Base-by-base conservation (phyloP, 805 yeast genomes). In the Candida germanica region DNA sequence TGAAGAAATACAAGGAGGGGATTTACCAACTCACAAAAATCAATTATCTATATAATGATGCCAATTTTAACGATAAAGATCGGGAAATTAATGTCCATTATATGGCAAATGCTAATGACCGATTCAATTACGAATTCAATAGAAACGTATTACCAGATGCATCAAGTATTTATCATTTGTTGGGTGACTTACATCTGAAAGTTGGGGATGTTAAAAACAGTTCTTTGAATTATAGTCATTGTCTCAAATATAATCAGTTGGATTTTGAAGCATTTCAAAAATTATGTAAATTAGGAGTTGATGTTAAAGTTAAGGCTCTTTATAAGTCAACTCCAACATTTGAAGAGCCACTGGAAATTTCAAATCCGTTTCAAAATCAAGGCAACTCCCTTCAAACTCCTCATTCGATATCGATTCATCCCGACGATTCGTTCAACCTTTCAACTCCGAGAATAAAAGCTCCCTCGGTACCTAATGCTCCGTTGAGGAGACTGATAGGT, bases 221-320 rank as follows among this genome's bases (percentile, higher is more conserved):
- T 38, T 72, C 83, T 0, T 60, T 81, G 31, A 75, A 78, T 49
- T 85, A 81, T 54, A 72, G 86, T 0, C 77, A 73, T 45, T 86
- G 91, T 1, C 67, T 87, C 38, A 77, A 78, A 40, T 60, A 71
- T 44, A 85, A 93, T 53, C 96, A 95, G 12, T 86, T 69, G 52
- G 71, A 87, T 26, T 87, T 93, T 75, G 96, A 87, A 53, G 87
- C 96, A 0, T 80, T 87, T 44, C 87, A 81, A 46, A 80, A 81
- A 28, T 63, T 93, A 31, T 79, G 87, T 49, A 69, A 71, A 31
- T 63, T 83, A 61, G 93, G 95, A 9, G 86, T 83, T 13, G 75
- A 75, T 39, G 71, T 87, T 13, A 76, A 79, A 39, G 77, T 81
- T 5, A 74, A 74, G 44, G 57, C 79, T 0, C 64, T 80, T 19